These are phyloP conservation scores for Salvia sclarea DNA, from an alignment of 305 asterid genomes.

Conservation along the genomic window DNA sequence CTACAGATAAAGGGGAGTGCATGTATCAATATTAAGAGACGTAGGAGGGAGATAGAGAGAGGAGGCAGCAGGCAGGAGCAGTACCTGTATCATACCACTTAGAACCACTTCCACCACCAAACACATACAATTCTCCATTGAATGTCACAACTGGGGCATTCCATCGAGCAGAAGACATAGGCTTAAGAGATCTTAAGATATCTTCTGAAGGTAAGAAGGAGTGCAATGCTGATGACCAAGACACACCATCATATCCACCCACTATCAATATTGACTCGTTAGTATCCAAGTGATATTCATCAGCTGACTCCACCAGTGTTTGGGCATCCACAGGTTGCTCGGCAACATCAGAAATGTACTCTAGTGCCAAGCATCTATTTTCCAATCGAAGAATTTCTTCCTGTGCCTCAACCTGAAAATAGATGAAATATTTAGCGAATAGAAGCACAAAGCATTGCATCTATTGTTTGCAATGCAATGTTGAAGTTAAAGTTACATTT, in stretches of 20 bases:
- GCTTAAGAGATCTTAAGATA: slow-evolving; percentile 53
- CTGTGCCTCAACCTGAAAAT: slow-evolving; percentile 62
- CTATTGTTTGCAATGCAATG: not conserved
- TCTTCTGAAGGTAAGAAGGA: slow-evolving; percentile 66
- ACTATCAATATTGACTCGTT: slow-evolving; percentile 58
- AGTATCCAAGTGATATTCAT: slow-evolving; percentile 37
- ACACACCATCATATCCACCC: slow-evolving; percentile 84
- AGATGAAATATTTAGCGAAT: no score
- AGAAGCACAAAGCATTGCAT: slow-evolving; percentile 6
- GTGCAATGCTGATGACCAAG: slow-evolving; percentile 64
- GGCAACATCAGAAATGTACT: slow-evolving; percentile 43
- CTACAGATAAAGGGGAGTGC: slow-evolving; percentile 44
- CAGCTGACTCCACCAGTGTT: slow-evolving; percentile 35
- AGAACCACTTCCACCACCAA: slow-evolving; percentile 79
- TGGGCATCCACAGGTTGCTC: slow-evolving; percentile 33
- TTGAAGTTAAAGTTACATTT: not conserved
- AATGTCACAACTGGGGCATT: slow-evolving; percentile 62
- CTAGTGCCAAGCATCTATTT: slow-evolving; percentile 47
- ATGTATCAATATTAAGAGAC: not conserved
- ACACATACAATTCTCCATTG: slow-evolving; percentile 60
- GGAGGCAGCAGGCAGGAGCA: slow-evolving; percentile 15
- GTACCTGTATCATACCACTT: slow-evolving; percentile 71
- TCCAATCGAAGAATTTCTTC: slow-evolving; percentile 53
- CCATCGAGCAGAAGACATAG: slow-evolving; percentile 65
- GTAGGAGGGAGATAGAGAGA: not conserved